Percentiles rank a stretch among this genome's conserved stretches.
Evolutionary conservation across 1,139 yeast species (phyloP).

Genomic region (Debaryomycetaceae sp.): DNA sequence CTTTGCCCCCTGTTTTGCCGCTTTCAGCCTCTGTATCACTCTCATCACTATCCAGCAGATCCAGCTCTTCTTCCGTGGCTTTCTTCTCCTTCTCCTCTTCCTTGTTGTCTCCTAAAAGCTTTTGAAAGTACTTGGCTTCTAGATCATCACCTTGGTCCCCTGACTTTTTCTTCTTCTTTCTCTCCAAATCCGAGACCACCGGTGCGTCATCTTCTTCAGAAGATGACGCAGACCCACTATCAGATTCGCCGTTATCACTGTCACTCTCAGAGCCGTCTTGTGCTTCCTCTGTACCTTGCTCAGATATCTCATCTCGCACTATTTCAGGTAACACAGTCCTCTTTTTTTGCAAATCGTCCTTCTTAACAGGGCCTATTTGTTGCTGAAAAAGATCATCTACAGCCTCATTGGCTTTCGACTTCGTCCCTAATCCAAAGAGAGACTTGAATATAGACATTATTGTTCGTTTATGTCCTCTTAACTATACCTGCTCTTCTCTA

Average conservation of each 20-base stretch:
- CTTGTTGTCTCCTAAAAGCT: conserved; percentile 27
- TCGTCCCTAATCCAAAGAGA: conserved; percentile 26
- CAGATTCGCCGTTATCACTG: conserved; percentile 12
- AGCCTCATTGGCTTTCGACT: conserved; percentile 32
- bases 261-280: conserved; percentile 9
- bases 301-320: conserved; percentile 4
- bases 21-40: conserved; percentile 11
- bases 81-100: conserved; percentile 16
- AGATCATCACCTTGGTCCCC: conserved; percentile 42
- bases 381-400: conserved; percentile 40
- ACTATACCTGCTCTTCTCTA: not conserved
- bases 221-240: conserved; percentile 15
- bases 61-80: conserved; percentile 10
- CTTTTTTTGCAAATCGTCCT: conserved; percentile 20
- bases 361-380: conserved; percentile 36
- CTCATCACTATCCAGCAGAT: conserved; percentile 9
- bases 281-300: conserved; percentile 6
- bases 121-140: conserved; percentile 46
- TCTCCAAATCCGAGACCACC: conserved; percentile 10
- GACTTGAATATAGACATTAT: conserved; percentile 33
- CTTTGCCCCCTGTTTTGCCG: conserved; percentile 15
- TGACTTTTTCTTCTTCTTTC: conserved; percentile 19
- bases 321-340: conserved; percentile 23
- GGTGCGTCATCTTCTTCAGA: conserved; percentile 17
- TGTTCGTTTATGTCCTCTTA: not conserved